Evolutionary conservation across 768 basidiomycete species (phyloP).

Genomic region (Lactarius pseudohatsudake): DNA sequence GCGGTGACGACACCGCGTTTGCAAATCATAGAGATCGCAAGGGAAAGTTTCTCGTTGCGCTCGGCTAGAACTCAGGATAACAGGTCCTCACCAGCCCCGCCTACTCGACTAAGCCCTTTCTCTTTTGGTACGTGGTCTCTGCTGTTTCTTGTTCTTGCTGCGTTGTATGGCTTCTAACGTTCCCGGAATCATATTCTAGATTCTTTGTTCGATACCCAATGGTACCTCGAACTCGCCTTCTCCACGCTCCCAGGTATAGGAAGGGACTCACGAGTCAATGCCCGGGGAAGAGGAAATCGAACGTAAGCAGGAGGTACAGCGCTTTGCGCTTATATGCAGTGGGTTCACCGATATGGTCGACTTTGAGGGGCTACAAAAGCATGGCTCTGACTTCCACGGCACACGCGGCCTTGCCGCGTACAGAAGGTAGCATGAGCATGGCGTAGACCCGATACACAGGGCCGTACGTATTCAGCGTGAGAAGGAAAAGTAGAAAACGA

Average conservation of each 20-base stretch:
- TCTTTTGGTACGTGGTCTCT: constrained; percentile 51
- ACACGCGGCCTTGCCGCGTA: constrained; percentile 43
- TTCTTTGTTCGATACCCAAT: constrained; percentile 70
- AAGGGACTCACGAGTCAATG: constrained; percentile 11
- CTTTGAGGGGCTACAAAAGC: constrained; percentile 49
- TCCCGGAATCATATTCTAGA: constrained; percentile 36
- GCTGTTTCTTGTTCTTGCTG: not conserved
- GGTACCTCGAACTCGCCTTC: constrained; percentile 59
- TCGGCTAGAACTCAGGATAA: constrained; percentile 55
- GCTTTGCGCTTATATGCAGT: constrained; percentile 51
- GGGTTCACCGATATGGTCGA: constrained; percentile 43
- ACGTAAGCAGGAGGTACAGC: constrained; percentile 52
- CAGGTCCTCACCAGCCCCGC: constrained; percentile 73
- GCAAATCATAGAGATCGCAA: constrained; percentile 65
- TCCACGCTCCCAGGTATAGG: constrained; percentile 35
- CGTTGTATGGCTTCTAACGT: not conserved
- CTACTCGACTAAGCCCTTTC: constrained; percentile 53
- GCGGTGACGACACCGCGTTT: constrained; percentile 58
- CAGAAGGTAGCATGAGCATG: constrained; percentile 26
- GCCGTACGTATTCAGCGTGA: constrained; percentile 34
- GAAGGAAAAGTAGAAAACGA: constrained; percentile 29
- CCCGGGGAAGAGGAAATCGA: constrained; percentile 48
- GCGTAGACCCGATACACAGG: constrained; percentile 32
- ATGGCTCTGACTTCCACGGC: constrained; percentile 44
- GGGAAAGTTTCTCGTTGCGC: constrained; percentile 52